Base-by-base conservation (phyloP, 1,139 yeast species). In the Geotrichum candidum region DNA sequence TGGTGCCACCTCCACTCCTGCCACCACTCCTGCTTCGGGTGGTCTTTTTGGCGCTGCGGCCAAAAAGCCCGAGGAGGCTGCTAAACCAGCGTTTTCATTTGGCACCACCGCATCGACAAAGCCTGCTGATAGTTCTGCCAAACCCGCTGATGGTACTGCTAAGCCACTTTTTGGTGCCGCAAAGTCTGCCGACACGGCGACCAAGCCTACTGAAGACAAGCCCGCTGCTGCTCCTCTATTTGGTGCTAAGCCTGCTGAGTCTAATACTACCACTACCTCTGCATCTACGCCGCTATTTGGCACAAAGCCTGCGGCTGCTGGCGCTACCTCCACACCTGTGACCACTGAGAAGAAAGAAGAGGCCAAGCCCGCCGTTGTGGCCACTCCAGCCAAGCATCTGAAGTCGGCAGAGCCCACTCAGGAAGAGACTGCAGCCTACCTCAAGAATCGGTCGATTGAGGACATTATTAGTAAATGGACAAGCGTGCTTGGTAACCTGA, bases 381-480 rank as follows among this genome's bases (percentile, higher is more conserved):
- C 51, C 11, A 33, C 82, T 51, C 80, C 78, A 57, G 80, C 86
- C 29, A 85, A 84, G 67, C 86, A 90, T 10, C 48, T 65, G 35
- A 18, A 80, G 84, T 59, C 65, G 1, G 56, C 62, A 9, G 56
- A 65, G n/a, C 61, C 54, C 59, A 69, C 66, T 52, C 72, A 67
- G 60, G 74, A 68, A 70, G 77, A 66, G 57, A 77, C 74, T 59
- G 88, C 91, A 33, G 84, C 90, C 2, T 87, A 96, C 10, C 81
- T 95, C 58, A 91, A 89, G 69, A 94, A 94, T 76, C 90, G 90
- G 72, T 90, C 97, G 0, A 79, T 95, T 72, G 99, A 94, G 70
- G 99, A 94, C 72, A 82, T 94, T 66, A 88, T 95, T 59, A 84
- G 91, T 41, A 91, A 88, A 74, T 95, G 99, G 99, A 88, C 97